These are phyloP conservation scores for Carex arenaria DNA, from an alignment of 202 grass and related monocot genomes.

Conservation along the genomic window DNA sequence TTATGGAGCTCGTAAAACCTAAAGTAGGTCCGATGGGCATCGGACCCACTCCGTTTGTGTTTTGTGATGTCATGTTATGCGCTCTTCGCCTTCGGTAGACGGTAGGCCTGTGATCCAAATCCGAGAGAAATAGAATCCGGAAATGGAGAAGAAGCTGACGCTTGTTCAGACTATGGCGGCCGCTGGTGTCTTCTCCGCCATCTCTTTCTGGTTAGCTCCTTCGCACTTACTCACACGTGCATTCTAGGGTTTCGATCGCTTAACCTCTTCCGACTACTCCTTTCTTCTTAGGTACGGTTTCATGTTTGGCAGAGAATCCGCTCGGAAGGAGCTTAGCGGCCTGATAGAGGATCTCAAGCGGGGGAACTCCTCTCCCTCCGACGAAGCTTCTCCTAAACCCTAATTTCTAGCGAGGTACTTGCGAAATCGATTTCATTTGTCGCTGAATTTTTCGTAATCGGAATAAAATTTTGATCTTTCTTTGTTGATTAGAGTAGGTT, in stretches of 20 bases:
- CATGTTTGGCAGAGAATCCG: conserved; percentile 97
- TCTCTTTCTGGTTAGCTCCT: conserved; percentile 71
- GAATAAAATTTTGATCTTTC: neutral
- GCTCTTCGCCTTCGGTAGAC: neutral
- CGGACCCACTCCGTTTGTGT: too few species aligned
- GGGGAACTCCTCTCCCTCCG: conserved; percentile 1
- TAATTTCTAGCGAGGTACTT: conserved; percentile 6
- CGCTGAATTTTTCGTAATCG: neutral
- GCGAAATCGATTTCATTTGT: neutral
- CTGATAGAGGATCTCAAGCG: conserved; percentile 71
- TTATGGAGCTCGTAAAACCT: too few species aligned
- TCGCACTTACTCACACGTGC: neutral
- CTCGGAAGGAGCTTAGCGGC: conserved; percentile 73
- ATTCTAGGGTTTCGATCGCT: neutral
- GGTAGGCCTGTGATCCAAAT: neutral
- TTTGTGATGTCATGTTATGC: neutral
- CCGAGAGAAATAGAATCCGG: neutral
- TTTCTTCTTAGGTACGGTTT: conserved; percentile 65
- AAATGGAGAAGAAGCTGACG: conserved; percentile 71
- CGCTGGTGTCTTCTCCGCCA: conserved; percentile 84
- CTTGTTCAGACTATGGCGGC: conserved; percentile 60
- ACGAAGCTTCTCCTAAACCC: conserved; percentile 20
- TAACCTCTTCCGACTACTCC: neutral
- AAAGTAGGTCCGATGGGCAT: too few species aligned
- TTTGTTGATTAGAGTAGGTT: neutral